Conservation (phyloP, 768 basidiomycete species). For the Rhizopogon vinicolor region DNA sequence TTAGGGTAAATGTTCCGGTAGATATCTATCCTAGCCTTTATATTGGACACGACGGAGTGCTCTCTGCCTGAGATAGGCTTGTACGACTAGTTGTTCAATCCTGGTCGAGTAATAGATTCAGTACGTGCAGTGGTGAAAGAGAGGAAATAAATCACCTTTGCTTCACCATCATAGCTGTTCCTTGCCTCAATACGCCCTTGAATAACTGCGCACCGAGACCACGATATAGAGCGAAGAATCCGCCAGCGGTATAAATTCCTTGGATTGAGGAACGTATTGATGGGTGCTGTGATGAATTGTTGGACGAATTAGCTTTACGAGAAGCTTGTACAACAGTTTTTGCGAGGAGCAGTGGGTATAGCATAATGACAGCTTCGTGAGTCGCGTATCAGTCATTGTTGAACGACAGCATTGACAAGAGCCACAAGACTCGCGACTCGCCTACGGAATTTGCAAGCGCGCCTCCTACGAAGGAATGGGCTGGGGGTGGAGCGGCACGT, state of each 20-base stretch:
- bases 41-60: neutral
- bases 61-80: slow-evolving; percentile 9
- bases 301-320: slow-evolving; percentile 18
- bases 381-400: neutral
- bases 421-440: slow-evolving; percentile 3
- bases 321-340: slow-evolving; percentile 49
- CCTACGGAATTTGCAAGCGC: slow-evolving; percentile 51
- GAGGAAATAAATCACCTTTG: slow-evolving; percentile 34
- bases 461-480: slow-evolving; percentile 51
- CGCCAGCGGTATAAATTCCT: slow-evolving; percentile 13
- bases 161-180: slow-evolving; percentile 55
- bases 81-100: slow-evolving; percentile 13
- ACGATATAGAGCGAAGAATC: slow-evolving; percentile 44
- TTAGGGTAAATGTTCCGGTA: neutral
- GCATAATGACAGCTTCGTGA: slow-evolving; percentile 34
- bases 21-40: neutral
- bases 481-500: slow-evolving; percentile 30
- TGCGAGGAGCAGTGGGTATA: slow-evolving; percentile 58
- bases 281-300: slow-evolving; percentile 5
- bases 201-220: slow-evolving; percentile 46
- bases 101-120: neutral
- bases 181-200: slow-evolving; percentile 54
- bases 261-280: slow-evolving; percentile 10
- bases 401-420: neutral
- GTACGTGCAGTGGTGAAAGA: neutral